Evolutionary conservation across 768 basidiomycete genomes (phyloP), one percentile per base, ranked within the genome.

Genomic region (Termitomyces sp.): DNA sequence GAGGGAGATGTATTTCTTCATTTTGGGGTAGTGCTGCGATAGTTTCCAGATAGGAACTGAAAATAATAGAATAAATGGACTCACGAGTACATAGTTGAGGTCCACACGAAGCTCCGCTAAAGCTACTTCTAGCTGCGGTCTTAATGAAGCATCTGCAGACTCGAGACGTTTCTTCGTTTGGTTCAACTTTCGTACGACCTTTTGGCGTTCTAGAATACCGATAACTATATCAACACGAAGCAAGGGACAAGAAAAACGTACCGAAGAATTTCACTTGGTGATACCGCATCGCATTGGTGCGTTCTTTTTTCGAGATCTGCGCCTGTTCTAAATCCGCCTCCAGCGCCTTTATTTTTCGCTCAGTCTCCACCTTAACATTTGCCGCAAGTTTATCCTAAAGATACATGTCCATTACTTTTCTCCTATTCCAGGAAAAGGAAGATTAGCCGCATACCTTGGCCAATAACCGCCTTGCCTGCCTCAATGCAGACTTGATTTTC

Each of bases 241-340:
- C 1, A 43, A 14, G 35, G 35, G 11, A 26, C 35, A 40, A n/a
- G 11, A 17, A 5, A 50, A 12, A 68, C 78, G 61, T 60, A 94
- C 94, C 94, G 60, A 98, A 97, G 73, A 98, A 98, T 69, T 93
- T 95, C 64, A 94, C 75, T 74, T 85, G 92, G 63, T 94, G 94
- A 70, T 98, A 98, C 59, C 82, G 82, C 41, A 80, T 71, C 0
- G 91, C 89, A 63, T 91, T 75, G 43, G 84, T 74, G 46, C 88
- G 82, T 69, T 92, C 91, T 67, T 86, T 86, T 47, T 78, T 78
- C 37, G 79, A 76, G 23, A 68, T 64, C 70, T 89, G 85, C 0
- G 87, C 87, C 54, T 75, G 78, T 26, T 73, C 78, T 14, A 94
- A 76, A 62, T 94, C 92, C 7, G 73, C 78, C 67, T 95, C 85